Evolutionary conservation across 192 early-diverging fungal genomes (phyloP), one percentile per base, ranked within the genome.

Genomic region (Gigaspora rosea): DNA sequence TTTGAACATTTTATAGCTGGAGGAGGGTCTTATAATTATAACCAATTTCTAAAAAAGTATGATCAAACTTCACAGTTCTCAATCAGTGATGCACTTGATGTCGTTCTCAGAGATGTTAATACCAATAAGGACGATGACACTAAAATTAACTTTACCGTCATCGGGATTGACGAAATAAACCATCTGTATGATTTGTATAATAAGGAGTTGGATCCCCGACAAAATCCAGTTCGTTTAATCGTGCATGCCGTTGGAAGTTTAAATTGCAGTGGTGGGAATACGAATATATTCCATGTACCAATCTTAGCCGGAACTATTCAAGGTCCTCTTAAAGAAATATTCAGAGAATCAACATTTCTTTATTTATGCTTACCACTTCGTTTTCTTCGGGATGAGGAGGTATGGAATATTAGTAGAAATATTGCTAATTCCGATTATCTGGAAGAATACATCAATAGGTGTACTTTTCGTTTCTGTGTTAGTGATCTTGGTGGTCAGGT

Each of bases 281-380:
- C n/a, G 15, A 33, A 57, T 36, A 57, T 57, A 36, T 71, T 71
- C 6, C 33, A 36, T 41, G 8, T 56, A 13, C 52, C 70, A 0
- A 71, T 71, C 35, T 41, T 71, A 7, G 49, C 70, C 18, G 70
- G 51, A 33, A 71, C 70, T 35, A 71, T 71, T 36, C 51, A 71
- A 56, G 70, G 70, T 16, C 70, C 70, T 71, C 49, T 71, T 0
- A 51, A 71, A 35, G 32, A 57, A 57, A 16, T 56, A 5, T 16
- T 71, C 9, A 71, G 2, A 71, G 52, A 41, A 41, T 71, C 51
- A 16, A 71, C 51, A 0, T 71, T 56, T 11, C 5, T 0, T 35
- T 41, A n/a, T 56, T 2, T 57, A n/a, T 51, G 8, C 0, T 11
- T 71, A 32, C 70, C 70, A 71, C 32, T 71, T 35, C 32, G 32